These are phyloP conservation scores for Fonsecaea multimorphosa DNA, from an alignment of 2,329 filamentous ascomycete species.

Conservation along the genomic window DNA sequence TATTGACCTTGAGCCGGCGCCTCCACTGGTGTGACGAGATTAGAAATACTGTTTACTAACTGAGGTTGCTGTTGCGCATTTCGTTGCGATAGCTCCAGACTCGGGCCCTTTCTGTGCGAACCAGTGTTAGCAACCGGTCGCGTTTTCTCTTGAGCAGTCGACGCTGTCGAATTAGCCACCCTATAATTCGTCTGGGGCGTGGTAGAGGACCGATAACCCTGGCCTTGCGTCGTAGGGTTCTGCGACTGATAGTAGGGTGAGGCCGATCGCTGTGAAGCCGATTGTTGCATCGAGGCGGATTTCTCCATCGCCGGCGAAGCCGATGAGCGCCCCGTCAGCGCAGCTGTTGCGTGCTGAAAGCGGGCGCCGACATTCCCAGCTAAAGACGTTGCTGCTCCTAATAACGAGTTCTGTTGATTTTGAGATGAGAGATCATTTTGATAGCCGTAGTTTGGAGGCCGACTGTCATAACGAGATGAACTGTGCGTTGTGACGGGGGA, in stretches of 20 bases:
- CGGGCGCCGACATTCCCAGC: slow-evolving; percentile 32
- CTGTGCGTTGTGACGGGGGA: slow-evolving; percentile 26
- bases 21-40: slow-evolving; percentile 30
- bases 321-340: slow-evolving; percentile 14
- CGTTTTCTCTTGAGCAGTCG: not conserved
- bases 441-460: slow-evolving; percentile 12
- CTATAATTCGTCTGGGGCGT: slow-evolving; percentile 7
- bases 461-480: slow-evolving; percentile 13
- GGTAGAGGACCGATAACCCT: slow-evolving; percentile 13
- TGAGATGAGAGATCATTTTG: slow-evolving; percentile 21
- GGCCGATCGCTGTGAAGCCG: slow-evolving; percentile 17
- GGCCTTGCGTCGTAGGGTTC: slow-evolving; percentile 3
- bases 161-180: not conserved
- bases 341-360: slow-evolving; percentile 23
- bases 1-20: slow-evolving; percentile 20
- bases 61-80: not conserved
- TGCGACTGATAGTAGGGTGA: slow-evolving; percentile 30
- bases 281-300: not conserved
- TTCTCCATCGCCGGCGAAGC: slow-evolving; percentile 23
- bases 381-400: slow-evolving; percentile 33
- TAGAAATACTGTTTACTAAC: slow-evolving; percentile 34
- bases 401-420: slow-evolving; percentile 23
- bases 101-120: slow-evolving; percentile 11
- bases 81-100: slow-evolving; percentile 5
- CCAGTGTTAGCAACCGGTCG: slow-evolving; percentile 13